phyloP scores from a whole-genome alignment of 257 asterid genomes.

The Gentiana macrophylla region DNA sequence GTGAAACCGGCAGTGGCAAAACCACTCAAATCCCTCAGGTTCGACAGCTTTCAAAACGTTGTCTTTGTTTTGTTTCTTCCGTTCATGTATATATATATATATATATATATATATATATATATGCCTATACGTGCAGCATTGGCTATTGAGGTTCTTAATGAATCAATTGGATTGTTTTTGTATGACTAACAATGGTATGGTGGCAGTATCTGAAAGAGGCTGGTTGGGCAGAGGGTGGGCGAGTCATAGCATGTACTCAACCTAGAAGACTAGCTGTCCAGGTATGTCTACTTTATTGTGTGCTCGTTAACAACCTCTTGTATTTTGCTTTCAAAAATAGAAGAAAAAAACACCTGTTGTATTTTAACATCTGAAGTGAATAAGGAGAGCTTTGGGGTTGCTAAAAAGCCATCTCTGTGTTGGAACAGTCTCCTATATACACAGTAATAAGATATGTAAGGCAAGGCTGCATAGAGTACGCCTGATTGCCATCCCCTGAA shows the following conservation, averaged over 20 bases:
- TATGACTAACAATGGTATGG: conserved; percentile 8
- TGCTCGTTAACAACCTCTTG: too few relatives aligned
- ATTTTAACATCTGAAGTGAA: too few relatives aligned
- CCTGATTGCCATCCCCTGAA: too few relatives aligned
- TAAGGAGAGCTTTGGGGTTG: neutral
- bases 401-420: too few relatives aligned
- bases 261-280: conserved; percentile 98
- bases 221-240: conserved; percentile 97
- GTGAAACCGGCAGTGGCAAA: conserved; percentile 96
- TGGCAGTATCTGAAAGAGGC: conserved; percentile 75
- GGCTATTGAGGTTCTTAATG: too few relatives aligned
- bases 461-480: too few relatives aligned
- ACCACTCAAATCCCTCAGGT: conserved; percentile 99
- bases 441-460: too few relatives aligned
- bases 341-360: too few relatives aligned
- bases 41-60: too few relatives aligned
- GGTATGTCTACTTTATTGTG: conserved; percentile 23
- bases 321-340: too few relatives aligned
- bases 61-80: neutral
- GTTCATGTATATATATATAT: neutral
- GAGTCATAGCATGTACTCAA: conserved; percentile 86
- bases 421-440: too few relatives aligned
- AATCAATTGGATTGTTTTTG: neutral
- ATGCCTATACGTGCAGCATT: neutral
- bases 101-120: too few relatives aligned